phyloP scores from a whole-genome alignment of 2,329 filamentous ascomycete genomes.

The Ophiostoma quercus region DNA sequence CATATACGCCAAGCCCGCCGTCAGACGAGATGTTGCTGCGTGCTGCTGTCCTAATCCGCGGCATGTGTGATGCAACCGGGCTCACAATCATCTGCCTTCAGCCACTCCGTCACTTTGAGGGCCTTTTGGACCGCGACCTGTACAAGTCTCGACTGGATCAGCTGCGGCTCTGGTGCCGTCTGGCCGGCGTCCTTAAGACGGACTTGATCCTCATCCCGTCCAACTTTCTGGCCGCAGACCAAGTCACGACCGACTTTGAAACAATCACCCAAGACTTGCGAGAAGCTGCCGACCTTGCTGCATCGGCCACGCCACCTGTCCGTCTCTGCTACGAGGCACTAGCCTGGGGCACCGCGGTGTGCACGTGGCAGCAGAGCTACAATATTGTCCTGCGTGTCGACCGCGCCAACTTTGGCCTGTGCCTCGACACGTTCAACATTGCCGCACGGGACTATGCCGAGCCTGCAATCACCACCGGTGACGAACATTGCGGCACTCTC shows the following conservation, averaged over 20 bases:
- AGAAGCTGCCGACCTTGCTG: slow-evolving; percentile 52
- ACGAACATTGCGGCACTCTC: slow-evolving; percentile 42
- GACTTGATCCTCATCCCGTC: slow-evolving; percentile 60
- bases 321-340: slow-evolving; percentile 58
- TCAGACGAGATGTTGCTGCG: slow-evolving; percentile 30
- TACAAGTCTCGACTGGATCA: slow-evolving; percentile 48
- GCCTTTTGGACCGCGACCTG: slow-evolving; percentile 47
- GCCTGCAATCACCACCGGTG: slow-evolving; percentile 42
- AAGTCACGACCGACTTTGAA: slow-evolving; percentile 36
- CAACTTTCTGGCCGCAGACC: slow-evolving; percentile 44
- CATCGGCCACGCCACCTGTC: slow-evolving; percentile 48
- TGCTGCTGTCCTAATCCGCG: slow-evolving; percentile 44
- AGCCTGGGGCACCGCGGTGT: slow-evolving; percentile 53
- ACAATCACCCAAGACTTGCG: slow-evolving; percentile 50
- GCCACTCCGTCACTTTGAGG: slow-evolving; percentile 61
- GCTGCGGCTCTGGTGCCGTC: slow-evolving; percentile 53
- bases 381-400: slow-evolving; percentile 50
- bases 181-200: slow-evolving; percentile 52
- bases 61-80: slow-evolving; percentile 42
- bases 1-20: background rate
- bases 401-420: slow-evolving; percentile 55
- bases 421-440: slow-evolving; percentile 60
- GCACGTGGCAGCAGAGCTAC: slow-evolving; percentile 57
- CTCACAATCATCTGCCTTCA: slow-evolving; percentile 52
- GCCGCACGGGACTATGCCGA: slow-evolving; percentile 54